Conservation (phyloP, 2,329 filamentous ascomycete species). For the Plectosphaerella sp. region DNA sequence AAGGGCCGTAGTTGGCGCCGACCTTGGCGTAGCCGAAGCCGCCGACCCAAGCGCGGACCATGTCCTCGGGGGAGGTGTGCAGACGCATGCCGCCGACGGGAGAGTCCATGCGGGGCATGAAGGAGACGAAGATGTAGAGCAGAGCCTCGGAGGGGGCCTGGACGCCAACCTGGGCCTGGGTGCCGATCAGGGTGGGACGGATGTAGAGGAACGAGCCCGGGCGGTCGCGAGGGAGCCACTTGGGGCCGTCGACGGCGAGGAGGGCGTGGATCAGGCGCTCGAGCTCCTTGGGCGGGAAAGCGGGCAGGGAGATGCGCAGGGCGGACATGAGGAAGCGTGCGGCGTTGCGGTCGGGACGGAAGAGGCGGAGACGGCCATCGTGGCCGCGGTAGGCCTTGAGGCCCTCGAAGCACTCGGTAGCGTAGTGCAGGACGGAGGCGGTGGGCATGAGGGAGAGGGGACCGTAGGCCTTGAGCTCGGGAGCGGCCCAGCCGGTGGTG, state of each 20-base stretch:
- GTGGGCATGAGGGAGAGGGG: slow-evolving; percentile 76
- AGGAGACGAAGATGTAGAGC: slow-evolving; percentile 74
- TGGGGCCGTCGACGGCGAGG: slow-evolving; percentile 66
- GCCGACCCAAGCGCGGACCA: slow-evolving; percentile 87
- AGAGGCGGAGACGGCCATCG: slow-evolving; percentile 70
- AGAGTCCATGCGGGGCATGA: slow-evolving; percentile 53
- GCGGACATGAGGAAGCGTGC: slow-evolving; percentile 58
- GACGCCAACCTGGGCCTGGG: slow-evolving; percentile 75
- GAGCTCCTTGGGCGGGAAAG: slow-evolving; percentile 66
- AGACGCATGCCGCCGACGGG: slow-evolving; percentile 61
- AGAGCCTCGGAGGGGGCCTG: slow-evolving; percentile 77
- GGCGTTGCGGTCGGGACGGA: slow-evolving; percentile 72
- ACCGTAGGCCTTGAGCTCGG: slow-evolving; percentile 72
- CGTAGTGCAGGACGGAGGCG: slow-evolving; percentile 80
- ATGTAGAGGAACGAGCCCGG: slow-evolving; percentile 76
- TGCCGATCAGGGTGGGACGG: slow-evolving; percentile 82
- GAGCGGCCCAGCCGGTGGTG: slow-evolving; percentile 64
- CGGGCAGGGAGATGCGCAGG: slow-evolving; percentile 67
- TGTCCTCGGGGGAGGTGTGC: slow-evolving; percentile 74
- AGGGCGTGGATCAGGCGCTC: slow-evolving; percentile 70
- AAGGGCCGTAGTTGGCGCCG: slow-evolving; percentile 89
- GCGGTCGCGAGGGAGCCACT: slow-evolving; percentile 71
- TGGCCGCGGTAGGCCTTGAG: slow-evolving; percentile 76
- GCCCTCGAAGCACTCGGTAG: slow-evolving; percentile 87
- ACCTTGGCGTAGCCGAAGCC: slow-evolving; percentile 91